Evolutionary conservation across 148 eudicot genomes (phyloP).

Genomic region (Camellia lanceoleosa): DNA sequence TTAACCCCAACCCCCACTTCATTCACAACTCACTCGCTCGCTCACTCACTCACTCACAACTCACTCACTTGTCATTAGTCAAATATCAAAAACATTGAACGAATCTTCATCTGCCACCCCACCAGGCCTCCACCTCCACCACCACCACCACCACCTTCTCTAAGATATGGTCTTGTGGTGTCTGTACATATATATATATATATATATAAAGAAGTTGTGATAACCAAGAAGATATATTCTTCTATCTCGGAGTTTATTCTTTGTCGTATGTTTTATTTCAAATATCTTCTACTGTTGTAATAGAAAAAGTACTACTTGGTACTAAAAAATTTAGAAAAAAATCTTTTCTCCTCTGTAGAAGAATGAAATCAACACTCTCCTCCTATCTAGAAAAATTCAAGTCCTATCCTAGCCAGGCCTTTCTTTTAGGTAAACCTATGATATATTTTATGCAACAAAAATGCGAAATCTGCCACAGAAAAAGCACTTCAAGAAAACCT

Average conservation of each 20-base stretch:
- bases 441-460: not conserved
- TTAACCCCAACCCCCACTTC: not conserved
- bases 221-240: slow-evolving; percentile 22
- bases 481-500: slow-evolving; percentile 1
- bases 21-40: not conserved
- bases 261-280: not conserved
- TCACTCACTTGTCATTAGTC: no score
- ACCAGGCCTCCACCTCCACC: not conserved
- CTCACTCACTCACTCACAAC: no score
- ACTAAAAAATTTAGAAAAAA: not conserved
- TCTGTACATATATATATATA: not conserved
- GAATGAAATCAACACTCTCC: no score
- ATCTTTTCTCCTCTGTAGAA: no score
- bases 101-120: slow-evolving; percentile 22
- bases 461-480: not conserved
- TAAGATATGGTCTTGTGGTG: not conserved
- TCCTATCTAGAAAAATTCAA: not conserved
- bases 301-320: not conserved
- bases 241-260: slow-evolving; percentile 9
- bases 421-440: not conserved
- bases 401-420: not conserved
- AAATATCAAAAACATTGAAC: not conserved
- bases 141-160: not conserved
- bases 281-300: not conserved
- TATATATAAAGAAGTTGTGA: slow-evolving; percentile 14